A percentile compares a stretch with the other conserved stretches of the same genome.
Conservation (phyloP, 805 yeast genomes). For the Ogataea methanolica region DNA sequence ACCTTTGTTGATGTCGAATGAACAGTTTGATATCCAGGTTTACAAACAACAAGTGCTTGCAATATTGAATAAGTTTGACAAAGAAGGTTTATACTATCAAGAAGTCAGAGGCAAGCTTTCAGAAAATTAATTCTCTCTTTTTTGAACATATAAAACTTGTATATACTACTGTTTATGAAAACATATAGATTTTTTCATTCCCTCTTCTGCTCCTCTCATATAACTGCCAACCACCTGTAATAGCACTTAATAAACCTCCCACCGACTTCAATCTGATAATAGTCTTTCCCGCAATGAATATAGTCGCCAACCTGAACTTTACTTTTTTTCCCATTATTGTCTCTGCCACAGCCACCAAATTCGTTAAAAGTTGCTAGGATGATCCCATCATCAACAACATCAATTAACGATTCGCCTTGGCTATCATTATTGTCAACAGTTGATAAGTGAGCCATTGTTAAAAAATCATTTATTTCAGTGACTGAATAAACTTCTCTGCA, state of each 20-base stretch:
- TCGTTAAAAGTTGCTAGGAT: background rate
- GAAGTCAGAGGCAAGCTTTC: conserved; percentile 1
- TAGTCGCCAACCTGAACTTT: conserved; percentile 7
- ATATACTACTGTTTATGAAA: background rate
- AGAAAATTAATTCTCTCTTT: background rate
- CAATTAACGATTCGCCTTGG: background rate
- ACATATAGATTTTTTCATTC: no score
- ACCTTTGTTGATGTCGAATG: conserved; percentile 10
- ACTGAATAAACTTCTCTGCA: background rate
- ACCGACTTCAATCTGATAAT: conserved; percentile 6
- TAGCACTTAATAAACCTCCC: conserved; percentile 10
- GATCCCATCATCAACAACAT: background rate
- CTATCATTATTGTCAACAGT: background rate
- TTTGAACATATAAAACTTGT: background rate
- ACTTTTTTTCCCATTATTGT: background rate
- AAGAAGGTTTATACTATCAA: conserved; percentile 2
- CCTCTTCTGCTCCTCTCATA: background rate
- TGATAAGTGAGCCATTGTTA: background rate
- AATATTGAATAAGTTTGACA: conserved; percentile 5
- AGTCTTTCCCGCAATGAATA: conserved; percentile 12
- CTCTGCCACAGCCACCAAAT: background rate
- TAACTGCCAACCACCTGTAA: conserved; percentile 18
- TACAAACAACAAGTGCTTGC: conserved; percentile 1
- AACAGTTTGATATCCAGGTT: conserved; percentile 1
- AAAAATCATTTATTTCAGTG: background rate